Percentiles rank a stretch among this genome's conserved stretches.
phyloP scores from a whole-genome alignment of 1,284 basidiomycete species.

The Hemileia vastatrix region DNA sequence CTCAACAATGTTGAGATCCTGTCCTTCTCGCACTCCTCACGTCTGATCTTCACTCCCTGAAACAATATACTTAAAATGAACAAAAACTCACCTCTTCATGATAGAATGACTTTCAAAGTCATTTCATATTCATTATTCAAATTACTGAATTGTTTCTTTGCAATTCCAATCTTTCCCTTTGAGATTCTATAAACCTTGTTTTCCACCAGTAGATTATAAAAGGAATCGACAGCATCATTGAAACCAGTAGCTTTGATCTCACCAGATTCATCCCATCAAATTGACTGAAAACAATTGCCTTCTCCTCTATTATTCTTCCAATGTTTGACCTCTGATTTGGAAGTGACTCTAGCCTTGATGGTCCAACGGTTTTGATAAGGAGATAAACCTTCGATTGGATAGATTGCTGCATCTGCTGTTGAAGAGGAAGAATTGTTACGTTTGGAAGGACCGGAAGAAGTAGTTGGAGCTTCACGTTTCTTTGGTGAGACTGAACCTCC shows the following conservation, averaged over 20 bases:
- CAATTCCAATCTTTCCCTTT: slow-evolving; percentile 80
- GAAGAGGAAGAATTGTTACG: no score
- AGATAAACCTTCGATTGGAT: background rate
- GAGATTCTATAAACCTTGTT: slow-evolving; percentile 88
- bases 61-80: background rate
- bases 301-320: slow-evolving; percentile 88
- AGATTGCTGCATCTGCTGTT: background rate
- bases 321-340: slow-evolving; percentile 77
- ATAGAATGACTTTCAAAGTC: slow-evolving; percentile 69
- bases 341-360: slow-evolving; percentile 86
- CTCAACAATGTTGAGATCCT: no score
- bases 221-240: slow-evolving; percentile 72
- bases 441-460: background rate
- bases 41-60: no score
- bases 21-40: no score
- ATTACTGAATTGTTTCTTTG: slow-evolving; percentile 94
- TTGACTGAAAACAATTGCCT: slow-evolving; percentile 88
- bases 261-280: slow-evolving; percentile 87
- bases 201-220: slow-evolving; percentile 76
- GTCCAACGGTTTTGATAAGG: slow-evolving; percentile 57
- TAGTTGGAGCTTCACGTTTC: background rate
- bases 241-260: slow-evolving; percentile 89
- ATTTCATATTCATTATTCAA: slow-evolving; percentile 91
- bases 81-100: slow-evolving; percentile 52
- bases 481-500: background rate